Conservation (phyloP, 192 early-diverging fungal species). For the Phycomyces nitens region DNA sequence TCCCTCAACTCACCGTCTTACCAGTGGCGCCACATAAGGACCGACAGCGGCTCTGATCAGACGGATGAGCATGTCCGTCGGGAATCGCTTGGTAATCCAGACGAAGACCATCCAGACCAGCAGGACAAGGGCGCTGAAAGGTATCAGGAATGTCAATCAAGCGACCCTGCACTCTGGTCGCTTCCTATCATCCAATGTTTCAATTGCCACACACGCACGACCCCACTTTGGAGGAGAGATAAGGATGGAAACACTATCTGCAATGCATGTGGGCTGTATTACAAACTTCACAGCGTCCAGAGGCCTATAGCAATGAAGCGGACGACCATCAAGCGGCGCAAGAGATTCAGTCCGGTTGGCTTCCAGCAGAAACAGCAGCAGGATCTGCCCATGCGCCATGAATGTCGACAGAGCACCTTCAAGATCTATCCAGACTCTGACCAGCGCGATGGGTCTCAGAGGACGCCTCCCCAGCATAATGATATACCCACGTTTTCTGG, state of each 20-base stretch:
- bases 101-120: too few relatives aligned
- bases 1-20: too few relatives aligned
- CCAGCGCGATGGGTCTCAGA: too few relatives aligned
- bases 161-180: not conserved
- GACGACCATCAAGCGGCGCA: not conserved
- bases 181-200: conserved; percentile 1
- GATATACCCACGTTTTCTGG: too few relatives aligned
- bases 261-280: conserved; percentile 12
- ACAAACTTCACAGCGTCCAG: not conserved
- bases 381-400: not conserved
- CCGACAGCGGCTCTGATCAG: too few relatives aligned
- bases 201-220: conserved; percentile 4
- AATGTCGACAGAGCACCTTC: not conserved
- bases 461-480: too few relatives aligned
- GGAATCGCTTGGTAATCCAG: too few relatives aligned
- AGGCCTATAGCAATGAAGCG: conserved; percentile 3
- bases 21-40: too few relatives aligned
- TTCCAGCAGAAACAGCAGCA: not conserved
- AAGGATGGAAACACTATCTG: conserved; percentile 7
- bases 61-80: too few relatives aligned
- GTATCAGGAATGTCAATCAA: not conserved
- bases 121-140: too few relatives aligned
- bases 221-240: conserved; percentile 5
- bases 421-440: not conserved
- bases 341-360: not conserved